Evolutionary conservation across 352 stramenopile genomes (phyloP).

Genomic region (Pythium utonaiense): DNA sequence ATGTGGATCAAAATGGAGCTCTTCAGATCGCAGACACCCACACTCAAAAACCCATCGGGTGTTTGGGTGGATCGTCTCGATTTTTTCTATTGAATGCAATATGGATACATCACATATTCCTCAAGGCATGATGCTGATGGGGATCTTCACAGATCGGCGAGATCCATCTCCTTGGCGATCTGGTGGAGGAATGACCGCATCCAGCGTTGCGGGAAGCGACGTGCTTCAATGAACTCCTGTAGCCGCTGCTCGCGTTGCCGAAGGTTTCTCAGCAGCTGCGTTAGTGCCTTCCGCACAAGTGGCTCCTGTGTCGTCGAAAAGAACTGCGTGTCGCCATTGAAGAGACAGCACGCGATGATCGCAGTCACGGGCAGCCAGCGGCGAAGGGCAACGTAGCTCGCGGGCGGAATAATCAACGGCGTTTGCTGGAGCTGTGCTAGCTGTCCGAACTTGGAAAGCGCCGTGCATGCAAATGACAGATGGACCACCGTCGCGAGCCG

Average conservation of each 20-base stretch:
- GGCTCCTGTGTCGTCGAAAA: neutral
- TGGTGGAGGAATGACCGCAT: slow-evolving; percentile 14
- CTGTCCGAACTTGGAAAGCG: neutral
- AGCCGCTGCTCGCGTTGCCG: slow-evolving; percentile 4
- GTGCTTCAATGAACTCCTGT: slow-evolving; percentile 6
- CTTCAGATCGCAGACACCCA: neutral
- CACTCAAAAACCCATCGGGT: neutral
- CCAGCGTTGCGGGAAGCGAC: slow-evolving; percentile 9
- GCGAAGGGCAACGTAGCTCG: neutral
- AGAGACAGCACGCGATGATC: slow-evolving; percentile 11
- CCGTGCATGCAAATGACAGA: slow-evolving; percentile 8
- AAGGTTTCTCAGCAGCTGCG: slow-evolving; percentile 5
- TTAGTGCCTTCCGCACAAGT: neutral
- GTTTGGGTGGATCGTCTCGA: too few relatives aligned
- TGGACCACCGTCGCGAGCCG: neutral
- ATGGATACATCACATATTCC: too few relatives aligned
- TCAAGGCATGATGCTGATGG: too few relatives aligned
- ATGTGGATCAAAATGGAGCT: slow-evolving; percentile 3
- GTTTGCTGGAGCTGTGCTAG: neutral
- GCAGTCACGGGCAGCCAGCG: neutral
- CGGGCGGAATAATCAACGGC: neutral
- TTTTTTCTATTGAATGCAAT: too few relatives aligned
- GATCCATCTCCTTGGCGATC: slow-evolving; percentile 13
- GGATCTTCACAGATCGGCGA: neutral
- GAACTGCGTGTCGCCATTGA: slow-evolving; percentile 23